These are phyloP conservation scores for Adenanthera pavonina DNA, from an alignment of 306 rosid genomes.

Conservation along the genomic window DNA sequence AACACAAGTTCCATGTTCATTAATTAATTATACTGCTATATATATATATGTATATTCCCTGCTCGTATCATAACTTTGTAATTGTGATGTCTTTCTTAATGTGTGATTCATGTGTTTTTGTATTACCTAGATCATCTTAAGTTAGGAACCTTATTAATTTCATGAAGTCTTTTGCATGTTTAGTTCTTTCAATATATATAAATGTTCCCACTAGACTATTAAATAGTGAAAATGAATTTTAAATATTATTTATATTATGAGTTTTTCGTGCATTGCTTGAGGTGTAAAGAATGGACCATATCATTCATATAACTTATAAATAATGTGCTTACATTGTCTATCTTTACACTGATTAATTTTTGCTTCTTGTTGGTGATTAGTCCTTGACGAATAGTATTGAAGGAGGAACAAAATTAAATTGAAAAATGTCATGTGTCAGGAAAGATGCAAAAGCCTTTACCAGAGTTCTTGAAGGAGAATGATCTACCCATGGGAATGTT, in stretches of 20 bases:
- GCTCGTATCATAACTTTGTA: no score
- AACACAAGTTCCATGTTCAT: no score
- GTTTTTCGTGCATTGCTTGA: no score
- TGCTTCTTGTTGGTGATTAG: conserved; percentile 49
- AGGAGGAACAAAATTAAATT: conserved; percentile 65
- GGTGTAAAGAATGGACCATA: no score
- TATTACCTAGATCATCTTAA: no score
- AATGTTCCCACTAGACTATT: no score
- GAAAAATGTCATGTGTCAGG: conserved; percentile 50
- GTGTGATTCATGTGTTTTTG: no score
- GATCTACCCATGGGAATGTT: conserved; percentile 87
- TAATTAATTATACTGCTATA: no score
- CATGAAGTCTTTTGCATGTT: background rate
- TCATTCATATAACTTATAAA: background rate
- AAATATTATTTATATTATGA: no score
- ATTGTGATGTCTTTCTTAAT: no score
- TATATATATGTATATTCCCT: no score
- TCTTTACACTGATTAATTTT: conserved; percentile 28
- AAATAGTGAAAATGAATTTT: background rate
- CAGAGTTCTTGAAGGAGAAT: conserved; percentile 83
- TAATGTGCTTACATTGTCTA: background rate
- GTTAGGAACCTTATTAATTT: no score
- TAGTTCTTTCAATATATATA: background rate
- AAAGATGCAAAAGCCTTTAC: conserved; percentile 86
- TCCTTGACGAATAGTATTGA: conserved; percentile 66